These are phyloP conservation scores for Syzygium aromaticum DNA, from an alignment of 345 rosid genomes.

Conservation along the genomic window DNA sequence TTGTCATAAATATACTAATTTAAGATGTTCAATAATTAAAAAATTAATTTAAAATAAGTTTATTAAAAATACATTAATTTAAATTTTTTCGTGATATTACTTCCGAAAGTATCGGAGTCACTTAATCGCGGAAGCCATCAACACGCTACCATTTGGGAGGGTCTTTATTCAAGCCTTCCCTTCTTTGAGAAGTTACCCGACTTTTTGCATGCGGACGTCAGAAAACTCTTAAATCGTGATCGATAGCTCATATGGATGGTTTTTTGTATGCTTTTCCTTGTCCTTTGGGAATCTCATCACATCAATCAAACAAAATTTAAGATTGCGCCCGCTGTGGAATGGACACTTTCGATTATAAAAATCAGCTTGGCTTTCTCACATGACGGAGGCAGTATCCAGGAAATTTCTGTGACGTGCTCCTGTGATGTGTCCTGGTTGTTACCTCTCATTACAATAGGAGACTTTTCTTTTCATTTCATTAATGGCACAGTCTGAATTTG, in stretches of 20 bases:
- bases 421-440: not conserved
- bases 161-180: not conserved
- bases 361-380: not conserved
- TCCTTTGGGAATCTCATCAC: not conserved
- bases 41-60: no score
- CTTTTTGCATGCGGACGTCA: not conserved
- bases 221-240: not conserved
- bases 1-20: no score
- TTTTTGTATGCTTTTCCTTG: not conserved
- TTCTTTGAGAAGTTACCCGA: not conserved
- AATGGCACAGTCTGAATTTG: rapidly evolving
- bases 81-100: no score
- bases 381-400: not conserved
- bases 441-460: not conserved
- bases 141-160: not conserved
- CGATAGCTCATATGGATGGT: not conserved
- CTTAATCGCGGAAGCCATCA: not conserved
- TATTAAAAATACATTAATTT: no score
- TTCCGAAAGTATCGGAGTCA: not conserved
- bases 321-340: not conserved
- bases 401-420: not conserved
- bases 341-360: not conserved
- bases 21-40: no score
- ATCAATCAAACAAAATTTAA: not conserved
- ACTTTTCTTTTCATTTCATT: not conserved